These are phyloP conservation scores for Harrya chromipes DNA, from an alignment of 768 basidiomycete genomes.

Conservation along the genomic window DNA sequence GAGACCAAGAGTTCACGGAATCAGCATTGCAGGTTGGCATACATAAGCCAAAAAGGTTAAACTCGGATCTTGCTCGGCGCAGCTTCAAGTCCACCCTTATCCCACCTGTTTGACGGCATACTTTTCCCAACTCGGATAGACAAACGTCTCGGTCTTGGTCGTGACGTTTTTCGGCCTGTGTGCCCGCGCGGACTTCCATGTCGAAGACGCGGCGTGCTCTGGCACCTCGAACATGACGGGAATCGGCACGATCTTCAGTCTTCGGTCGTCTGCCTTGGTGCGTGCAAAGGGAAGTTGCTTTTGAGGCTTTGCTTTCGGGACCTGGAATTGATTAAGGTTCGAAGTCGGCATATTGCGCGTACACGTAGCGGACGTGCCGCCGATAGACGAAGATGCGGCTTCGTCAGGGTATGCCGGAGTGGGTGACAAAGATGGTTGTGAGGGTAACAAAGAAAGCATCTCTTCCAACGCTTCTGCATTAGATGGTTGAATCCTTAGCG, in stretches of 20 bases:
- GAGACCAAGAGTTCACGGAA: too few species aligned
- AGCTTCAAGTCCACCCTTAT: constrained; percentile 1
- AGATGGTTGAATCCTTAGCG: constrained; percentile 59
- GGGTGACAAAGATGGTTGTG: constrained; percentile 12
- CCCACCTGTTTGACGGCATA: constrained; percentile 47
- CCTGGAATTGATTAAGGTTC: constrained; percentile 33
- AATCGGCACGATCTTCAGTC: constrained; percentile 49
- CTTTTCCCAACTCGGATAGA: constrained; percentile 65
- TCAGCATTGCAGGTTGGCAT: too few species aligned
- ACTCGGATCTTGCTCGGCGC: neutral
- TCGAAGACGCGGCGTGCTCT: constrained; percentile 17
- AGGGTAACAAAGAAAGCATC: constrained; percentile 39
- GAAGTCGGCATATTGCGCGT: constrained; percentile 11
- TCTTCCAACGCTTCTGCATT: constrained; percentile 62
- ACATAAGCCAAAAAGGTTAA: neutral
- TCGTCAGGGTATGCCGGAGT: constrained; percentile 16
- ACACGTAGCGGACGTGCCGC: constrained; percentile 18
- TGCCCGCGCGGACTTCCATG: constrained; percentile 28
- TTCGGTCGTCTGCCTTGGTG: constrained; percentile 48
- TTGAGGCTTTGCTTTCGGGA: constrained; percentile 39
- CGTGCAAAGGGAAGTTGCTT: constrained; percentile 54
- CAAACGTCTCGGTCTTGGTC: constrained; percentile 42
- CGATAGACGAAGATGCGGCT: constrained; percentile 29
- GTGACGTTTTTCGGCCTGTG: constrained; percentile 28
- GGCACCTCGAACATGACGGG: constrained; percentile 42